phyloP scores from a whole-genome alignment of 2,329 filamentous ascomycete species.

The Phialocephala sp. region DNA sequence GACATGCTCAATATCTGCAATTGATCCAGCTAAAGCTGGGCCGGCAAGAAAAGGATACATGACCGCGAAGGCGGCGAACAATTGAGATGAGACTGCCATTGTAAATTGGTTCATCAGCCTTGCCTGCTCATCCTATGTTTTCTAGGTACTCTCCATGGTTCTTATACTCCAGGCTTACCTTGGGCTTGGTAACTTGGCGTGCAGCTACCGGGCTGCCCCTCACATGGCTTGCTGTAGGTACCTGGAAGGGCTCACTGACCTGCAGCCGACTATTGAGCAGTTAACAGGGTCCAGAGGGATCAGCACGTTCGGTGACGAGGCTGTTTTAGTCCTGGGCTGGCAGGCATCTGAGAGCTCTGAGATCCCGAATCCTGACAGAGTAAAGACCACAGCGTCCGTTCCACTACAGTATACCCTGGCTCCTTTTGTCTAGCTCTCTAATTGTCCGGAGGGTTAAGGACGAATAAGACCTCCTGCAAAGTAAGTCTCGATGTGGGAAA shows the following conservation, averaged over 20 bases:
- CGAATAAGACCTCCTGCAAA: no score
- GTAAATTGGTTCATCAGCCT: constrained; percentile 15
- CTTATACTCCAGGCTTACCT: constrained; percentile 7
- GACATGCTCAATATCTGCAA: constrained; percentile 61
- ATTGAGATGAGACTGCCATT: constrained; percentile 26
- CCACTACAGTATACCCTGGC: no score
- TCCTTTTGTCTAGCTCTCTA: no score
- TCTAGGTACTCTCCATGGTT: not conserved
- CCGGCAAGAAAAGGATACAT: constrained; percentile 31
- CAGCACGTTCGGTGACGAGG: not conserved
- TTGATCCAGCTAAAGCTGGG: constrained; percentile 42
- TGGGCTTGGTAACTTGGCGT: constrained; percentile 3
- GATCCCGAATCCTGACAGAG: not conserved
- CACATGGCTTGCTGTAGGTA: not conserved
- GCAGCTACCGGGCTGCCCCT: constrained; percentile 1
- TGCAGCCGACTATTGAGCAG: constrained; percentile 18
- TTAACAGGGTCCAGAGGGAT: constrained; percentile 8
- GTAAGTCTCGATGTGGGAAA: no score
- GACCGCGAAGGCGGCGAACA: constrained; percentile 25
- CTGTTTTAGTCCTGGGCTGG: not conserved
- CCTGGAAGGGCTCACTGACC: not conserved
- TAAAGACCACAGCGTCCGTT: not conserved
- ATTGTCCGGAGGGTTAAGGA: no score
- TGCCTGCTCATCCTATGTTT: constrained; percentile 3
- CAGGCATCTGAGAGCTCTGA: not conserved